phyloP scores from a whole-genome alignment of 352 stramenopile genomes.

The Pythium brachiatum region DNA sequence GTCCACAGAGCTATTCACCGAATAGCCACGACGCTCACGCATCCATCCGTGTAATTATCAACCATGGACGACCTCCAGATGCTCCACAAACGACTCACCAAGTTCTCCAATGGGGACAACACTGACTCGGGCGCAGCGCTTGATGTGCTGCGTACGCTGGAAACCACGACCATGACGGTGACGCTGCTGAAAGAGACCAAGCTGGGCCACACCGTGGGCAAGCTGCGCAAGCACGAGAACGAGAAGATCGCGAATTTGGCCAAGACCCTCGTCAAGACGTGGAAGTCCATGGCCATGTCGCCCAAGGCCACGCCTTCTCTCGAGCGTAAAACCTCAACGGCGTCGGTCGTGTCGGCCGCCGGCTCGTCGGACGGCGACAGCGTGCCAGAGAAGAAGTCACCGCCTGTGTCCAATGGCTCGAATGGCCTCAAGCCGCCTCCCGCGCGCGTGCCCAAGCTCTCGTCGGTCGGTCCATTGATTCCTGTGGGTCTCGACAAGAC shows the following conservation, averaged over 20 bases:
- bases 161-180: slow-evolving; percentile 58
- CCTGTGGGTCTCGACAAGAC: slow-evolving; percentile 70
- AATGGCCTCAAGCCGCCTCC: slow-evolving; percentile 1
- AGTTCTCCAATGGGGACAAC: slow-evolving; percentile 64
- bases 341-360: slow-evolving; percentile 21
- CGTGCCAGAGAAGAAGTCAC: slow-evolving; percentile 13
- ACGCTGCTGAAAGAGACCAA: slow-evolving; percentile 83
- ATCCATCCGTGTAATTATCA: slow-evolving; percentile 6
- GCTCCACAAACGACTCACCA: slow-evolving; percentile 66
- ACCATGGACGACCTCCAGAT: slow-evolving; percentile 69
- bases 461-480: slow-evolving; percentile 47
- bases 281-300: slow-evolving; percentile 84
- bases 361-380: slow-evolving; percentile 27
- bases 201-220: slow-evolving; percentile 80
- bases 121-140: slow-evolving; percentile 57
- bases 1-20: not conserved
- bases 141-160: slow-evolving; percentile 60
- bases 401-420: not conserved
- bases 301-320: slow-evolving; percentile 32
- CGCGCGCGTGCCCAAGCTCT: slow-evolving; percentile 10
- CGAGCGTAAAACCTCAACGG: slow-evolving; percentile 32
- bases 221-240: slow-evolving; percentile 87
- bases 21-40: not conserved
- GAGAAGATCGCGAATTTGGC: slow-evolving; percentile 74
- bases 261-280: slow-evolving; percentile 81